Percentiles rank a stretch among this genome's conserved stretches.
These are phyloP conservation scores for Musa schizocarpa DNA, from an alignment of 176 grass and related monocot genomes.

Conservation along the genomic window DNA sequence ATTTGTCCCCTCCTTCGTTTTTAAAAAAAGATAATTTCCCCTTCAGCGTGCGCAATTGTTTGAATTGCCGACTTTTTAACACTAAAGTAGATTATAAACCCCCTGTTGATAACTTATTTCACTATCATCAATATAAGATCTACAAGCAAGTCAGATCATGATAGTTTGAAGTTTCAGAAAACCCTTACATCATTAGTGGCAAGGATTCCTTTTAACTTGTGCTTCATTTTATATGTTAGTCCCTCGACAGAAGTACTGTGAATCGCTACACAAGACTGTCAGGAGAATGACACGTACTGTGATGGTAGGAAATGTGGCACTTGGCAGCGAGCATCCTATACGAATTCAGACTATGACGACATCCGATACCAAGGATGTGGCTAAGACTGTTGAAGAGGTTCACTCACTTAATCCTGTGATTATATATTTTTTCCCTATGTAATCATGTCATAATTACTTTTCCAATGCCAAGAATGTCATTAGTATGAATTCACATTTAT, in stretches of 20 bases:
- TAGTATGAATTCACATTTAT: not conserved
- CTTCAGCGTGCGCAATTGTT: no score
- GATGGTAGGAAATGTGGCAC: constrained; percentile 90
- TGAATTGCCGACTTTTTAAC: no score
- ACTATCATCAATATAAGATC: not conserved
- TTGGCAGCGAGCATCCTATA: constrained; percentile 94
- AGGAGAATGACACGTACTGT: constrained; percentile 93
- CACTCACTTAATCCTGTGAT: not conserved
- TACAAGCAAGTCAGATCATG: not conserved
- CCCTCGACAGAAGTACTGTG: constrained; percentile 93
- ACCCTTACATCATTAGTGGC: not conserved
- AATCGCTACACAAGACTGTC: constrained; percentile 61
- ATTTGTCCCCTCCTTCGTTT: not conserved
- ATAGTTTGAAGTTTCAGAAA: not conserved
- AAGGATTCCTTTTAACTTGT: not conserved
- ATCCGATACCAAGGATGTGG: constrained; percentile 92
- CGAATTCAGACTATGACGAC: constrained; percentile 98
- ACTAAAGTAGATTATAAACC: not conserved
- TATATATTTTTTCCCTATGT: not conserved
- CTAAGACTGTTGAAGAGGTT: constrained; percentile 89
- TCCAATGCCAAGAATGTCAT: not conserved
- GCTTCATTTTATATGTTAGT: constrained; percentile 32
- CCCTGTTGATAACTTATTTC: not conserved
- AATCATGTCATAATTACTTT: not conserved
- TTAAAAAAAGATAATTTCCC: no score